Percentiles rank a stretch among this genome's conserved stretches.
Conservation (phyloP, 129 eudicot genomes). For the Logfia minima region DNA sequence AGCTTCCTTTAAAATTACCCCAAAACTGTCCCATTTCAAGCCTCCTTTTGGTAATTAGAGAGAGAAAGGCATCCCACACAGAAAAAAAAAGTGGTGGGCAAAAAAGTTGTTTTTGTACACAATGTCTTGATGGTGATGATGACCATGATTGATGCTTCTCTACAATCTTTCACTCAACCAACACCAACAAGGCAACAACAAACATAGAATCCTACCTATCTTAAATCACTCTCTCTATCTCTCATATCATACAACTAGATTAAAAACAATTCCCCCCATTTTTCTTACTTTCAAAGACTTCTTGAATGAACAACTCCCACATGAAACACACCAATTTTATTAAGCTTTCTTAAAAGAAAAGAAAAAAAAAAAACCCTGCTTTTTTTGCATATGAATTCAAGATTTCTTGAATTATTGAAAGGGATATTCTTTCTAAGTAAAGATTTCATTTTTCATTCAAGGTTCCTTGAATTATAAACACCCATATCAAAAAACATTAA, state of each 20-base stretch:
- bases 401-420: conserved; percentile 3
- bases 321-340: conserved; percentile 18
- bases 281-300: conserved; percentile 12
- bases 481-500: conserved; percentile 4
- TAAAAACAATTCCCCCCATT: conserved; percentile 29
- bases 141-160: conserved; percentile 47
- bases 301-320: conserved; percentile 25
- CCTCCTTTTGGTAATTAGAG: conserved; percentile 39
- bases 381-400: conserved; percentile 5
- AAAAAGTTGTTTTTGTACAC: conserved; percentile 78
- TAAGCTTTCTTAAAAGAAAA: neutral
- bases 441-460: conserved; percentile 23
- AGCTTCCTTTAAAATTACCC: conserved; percentile 27
- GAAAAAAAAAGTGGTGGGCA: conserved; percentile 48
- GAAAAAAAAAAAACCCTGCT: neutral
- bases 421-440: neutral
- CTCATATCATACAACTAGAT: conserved; percentile 20
- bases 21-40: conserved; percentile 34
- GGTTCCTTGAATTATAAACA: conserved; percentile 17
- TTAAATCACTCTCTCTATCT: conserved; percentile 28
- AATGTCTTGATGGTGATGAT: conserved; percentile 66
- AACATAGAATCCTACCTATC: conserved; percentile 31
- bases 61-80: conserved; percentile 36
- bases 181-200: conserved; percentile 26
- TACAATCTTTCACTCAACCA: conserved; percentile 51